Base-by-base conservation (phyloP, 1,284 basidiomycete genomes). In the Mycosarcoma mackinlayi region DNA sequence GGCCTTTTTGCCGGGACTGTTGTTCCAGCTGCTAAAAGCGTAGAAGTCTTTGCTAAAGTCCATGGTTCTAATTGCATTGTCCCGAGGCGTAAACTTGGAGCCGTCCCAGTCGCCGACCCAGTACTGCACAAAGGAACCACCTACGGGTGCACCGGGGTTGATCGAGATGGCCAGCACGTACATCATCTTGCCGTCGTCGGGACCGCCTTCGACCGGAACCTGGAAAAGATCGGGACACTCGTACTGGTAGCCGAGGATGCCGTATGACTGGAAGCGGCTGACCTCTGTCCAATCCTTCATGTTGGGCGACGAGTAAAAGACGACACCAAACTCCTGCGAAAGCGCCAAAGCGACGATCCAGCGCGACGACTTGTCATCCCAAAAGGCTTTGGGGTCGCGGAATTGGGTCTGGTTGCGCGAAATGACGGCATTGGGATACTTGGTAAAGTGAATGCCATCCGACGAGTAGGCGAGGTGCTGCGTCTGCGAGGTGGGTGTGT, bases 41-140 rank as follows among this genome's bases (percentile, higher is more conserved):
- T 84, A 85, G 40, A 79, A 83, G 76, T 85, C 84, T 65, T 84
- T 84, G 50, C 66, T 83, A 55, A 84, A 85, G 62, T 85, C 83
- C 45, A 74, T 68, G 28, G 82, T 69, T 19, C 78, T 67, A 6
- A 80, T 72, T 3, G 79, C 80, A 1, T 55, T 53, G 63, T 84
- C 84, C n/a, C 72, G 63, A 8, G 83, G 75, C 2, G 63, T 77
- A 58, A 85, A 85, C 31, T 73, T 78, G 23, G 74, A 82, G 3
- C 83, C 84, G 64, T 84, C 77, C 73, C 84, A 85, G 40, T 73
- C 60, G 24, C 84, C 84, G 11, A 83, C 75, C 69, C 83, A 83
- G 77, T 84, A 85, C 58, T 84, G 70, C 21, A 77, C 80, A 25
- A 79, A 77, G 5, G 73, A 78, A 4, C 84, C 84, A 21, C 84